These are phyloP conservation scores for Lactarius quietus DNA, from an alignment of 768 basidiomycete genomes.

Conservation along the genomic window DNA sequence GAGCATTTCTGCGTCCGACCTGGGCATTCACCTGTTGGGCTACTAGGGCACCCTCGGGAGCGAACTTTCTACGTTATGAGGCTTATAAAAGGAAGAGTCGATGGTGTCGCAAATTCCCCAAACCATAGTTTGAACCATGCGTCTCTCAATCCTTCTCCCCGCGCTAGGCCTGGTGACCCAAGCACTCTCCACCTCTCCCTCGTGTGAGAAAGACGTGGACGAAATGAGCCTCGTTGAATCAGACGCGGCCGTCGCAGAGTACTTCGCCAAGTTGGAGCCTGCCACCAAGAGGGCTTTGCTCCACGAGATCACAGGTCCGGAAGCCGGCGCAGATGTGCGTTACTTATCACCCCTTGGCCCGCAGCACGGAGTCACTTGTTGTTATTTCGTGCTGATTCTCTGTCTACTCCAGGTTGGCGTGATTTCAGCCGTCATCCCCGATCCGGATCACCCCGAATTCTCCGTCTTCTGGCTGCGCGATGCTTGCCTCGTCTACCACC, in stretches of 20 bases:
- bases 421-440: conserved; percentile 7
- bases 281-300: conserved; percentile 9
- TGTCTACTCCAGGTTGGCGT: conserved; percentile 7
- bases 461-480: conserved; percentile 19
- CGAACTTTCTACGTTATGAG: too few species aligned
- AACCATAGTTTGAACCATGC: conserved; percentile 8
- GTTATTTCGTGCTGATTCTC: neutral
- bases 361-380: neutral
- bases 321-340: conserved; percentile 21
- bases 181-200: conserved; percentile 1
- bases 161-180: conserved; percentile 6
- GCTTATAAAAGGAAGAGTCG: neutral
- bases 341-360: neutral
- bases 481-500: conserved; percentile 20
- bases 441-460: conserved; percentile 7
- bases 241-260: conserved; percentile 7
- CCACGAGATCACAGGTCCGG: conserved; percentile 21
- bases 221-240: conserved; percentile 13
- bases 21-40: too few species aligned
- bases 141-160: conserved; percentile 8
- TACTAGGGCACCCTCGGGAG: too few species aligned
- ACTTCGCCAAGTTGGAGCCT: conserved; percentile 15
- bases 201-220: neutral
- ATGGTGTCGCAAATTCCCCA: neutral
- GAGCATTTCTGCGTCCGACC: too few species aligned